These are phyloP conservation scores for Aspergillus eucalypticola DNA, from an alignment of 2,329 filamentous ascomycete genomes.

Conservation along the genomic window DNA sequence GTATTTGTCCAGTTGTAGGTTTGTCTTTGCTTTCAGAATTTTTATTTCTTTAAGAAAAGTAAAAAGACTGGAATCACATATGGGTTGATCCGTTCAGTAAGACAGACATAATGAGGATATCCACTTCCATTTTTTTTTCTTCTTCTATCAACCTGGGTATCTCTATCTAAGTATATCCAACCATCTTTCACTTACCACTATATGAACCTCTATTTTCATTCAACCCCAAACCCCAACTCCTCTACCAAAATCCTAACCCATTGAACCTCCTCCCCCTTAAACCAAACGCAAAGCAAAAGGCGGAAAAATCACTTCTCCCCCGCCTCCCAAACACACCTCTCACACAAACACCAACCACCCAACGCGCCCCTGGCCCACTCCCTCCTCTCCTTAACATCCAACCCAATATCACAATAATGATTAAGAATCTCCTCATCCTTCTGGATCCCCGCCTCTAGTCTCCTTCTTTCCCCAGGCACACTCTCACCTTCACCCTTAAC, in stretches of 20 bases:
- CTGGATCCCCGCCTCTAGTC: constrained; percentile 57
- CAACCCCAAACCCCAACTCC: not conserved
- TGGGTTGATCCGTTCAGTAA: no score
- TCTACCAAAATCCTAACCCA: no score
- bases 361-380: constrained; percentile 88
- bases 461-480: constrained; percentile 33
- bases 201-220: constrained; percentile 12
- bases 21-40: no score
- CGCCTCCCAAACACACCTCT: constrained; percentile 75
- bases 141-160: not conserved
- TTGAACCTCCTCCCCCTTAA: no score
- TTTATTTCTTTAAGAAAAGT: no score
- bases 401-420: constrained; percentile 86
- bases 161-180: not conserved
- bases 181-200: not conserved
- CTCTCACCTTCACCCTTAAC: constrained; percentile 17
- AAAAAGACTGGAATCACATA: no score
- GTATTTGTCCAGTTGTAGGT: no score
- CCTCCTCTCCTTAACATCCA: constrained; percentile 76
- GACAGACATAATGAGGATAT: no score
- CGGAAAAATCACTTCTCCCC: constrained; percentile 8
- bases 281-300: no score
- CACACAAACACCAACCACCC: constrained; percentile 85
- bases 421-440: constrained; percentile 84
- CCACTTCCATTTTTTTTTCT: not conserved